A percentile compares a stretch with the other conserved stretches of the same genome.
Conservation (phyloP, 2,329 filamentous ascomycete species). For the Decorospora gaudefroyi region DNA sequence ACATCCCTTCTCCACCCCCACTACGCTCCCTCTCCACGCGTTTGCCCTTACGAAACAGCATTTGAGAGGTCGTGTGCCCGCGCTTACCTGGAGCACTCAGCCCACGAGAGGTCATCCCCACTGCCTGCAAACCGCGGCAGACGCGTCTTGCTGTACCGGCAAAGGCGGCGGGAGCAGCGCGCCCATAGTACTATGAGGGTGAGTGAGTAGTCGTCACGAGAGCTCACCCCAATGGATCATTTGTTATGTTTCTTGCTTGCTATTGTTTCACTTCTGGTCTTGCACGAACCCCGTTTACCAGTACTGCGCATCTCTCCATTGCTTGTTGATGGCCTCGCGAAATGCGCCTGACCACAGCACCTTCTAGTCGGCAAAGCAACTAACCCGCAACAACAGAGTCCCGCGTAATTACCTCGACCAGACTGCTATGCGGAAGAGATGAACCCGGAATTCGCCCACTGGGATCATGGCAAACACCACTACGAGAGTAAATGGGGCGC, state of each 20-base stretch:
- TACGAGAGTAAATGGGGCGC: constrained; percentile 37
- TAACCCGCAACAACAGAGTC: constrained; percentile 35
- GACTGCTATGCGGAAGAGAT: constrained; percentile 47
- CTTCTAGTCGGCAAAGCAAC: constrained; percentile 12
- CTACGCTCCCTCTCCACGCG: constrained; percentile 23
- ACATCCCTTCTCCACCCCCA: constrained; percentile 33
- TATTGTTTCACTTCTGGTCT: constrained; percentile 9
- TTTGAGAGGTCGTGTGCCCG: constrained; percentile 32
- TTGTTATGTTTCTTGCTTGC: constrained; percentile 19
- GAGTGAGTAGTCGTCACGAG: constrained; percentile 41
- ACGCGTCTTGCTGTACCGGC: constrained; percentile 22
- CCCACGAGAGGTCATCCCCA: constrained; percentile 16
- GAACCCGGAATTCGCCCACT: constrained; percentile 44
- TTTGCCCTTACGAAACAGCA: constrained; percentile 30
- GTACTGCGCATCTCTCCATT: constrained; percentile 12
- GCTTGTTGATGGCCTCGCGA: constrained; percentile 12
- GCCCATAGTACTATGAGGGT: constrained; percentile 42
- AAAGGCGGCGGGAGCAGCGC: constrained; percentile 28
- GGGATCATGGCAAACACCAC: constrained; percentile 41
- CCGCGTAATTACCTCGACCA: constrained; percentile 24
- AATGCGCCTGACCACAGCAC: constrained; percentile 9
- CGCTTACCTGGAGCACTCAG: constrained; percentile 17
- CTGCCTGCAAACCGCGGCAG: constrained; percentile 22
- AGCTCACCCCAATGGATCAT: constrained; percentile 11
- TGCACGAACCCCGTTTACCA: constrained; percentile 8